These are phyloP conservation scores for Fusarium verrucosum DNA, from an alignment of 2,329 filamentous ascomycete species.

Conservation along the genomic window DNA sequence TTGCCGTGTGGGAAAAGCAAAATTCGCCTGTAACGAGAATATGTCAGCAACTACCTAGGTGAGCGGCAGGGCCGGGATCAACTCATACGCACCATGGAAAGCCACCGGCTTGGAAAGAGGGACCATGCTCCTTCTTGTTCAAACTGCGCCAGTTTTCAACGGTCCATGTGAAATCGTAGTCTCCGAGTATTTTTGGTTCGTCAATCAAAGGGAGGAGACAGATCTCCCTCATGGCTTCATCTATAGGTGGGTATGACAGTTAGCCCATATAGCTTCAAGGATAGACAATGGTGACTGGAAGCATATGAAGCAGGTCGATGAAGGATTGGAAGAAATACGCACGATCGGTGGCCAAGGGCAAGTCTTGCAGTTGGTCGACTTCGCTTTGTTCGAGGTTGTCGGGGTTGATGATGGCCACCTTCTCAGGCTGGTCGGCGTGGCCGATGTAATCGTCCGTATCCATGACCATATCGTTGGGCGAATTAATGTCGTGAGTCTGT, in stretches of 20 bases:
- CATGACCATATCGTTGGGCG: constrained; percentile 66
- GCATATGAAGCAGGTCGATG: background rate
- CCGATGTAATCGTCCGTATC: constrained; percentile 65
- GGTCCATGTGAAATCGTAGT: constrained; percentile 83
- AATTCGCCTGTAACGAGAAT: constrained; percentile 72
- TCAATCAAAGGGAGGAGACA: constrained; percentile 76
- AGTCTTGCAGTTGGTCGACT: constrained; percentile 57
- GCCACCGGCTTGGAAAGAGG: constrained; percentile 84
- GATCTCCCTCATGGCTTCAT: constrained; percentile 84
- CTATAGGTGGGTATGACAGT: constrained; percentile 53
- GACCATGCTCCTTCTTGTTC: constrained; percentile 84
- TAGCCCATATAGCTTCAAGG: constrained; percentile 24
- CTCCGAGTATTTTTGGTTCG: constrained; percentile 81
- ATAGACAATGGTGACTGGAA: background rate
- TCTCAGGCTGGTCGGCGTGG: constrained; percentile 59
- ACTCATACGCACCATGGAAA: constrained; percentile 75
- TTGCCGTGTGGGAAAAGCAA: constrained; percentile 96
- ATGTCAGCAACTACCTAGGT: constrained; percentile 28
- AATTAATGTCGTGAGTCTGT: constrained; percentile 64
- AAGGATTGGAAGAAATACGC: constrained; percentile 45
- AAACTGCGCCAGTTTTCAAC: constrained; percentile 84
- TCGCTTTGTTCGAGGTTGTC: constrained; percentile 60
- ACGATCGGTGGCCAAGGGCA: constrained; percentile 64
- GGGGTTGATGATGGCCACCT: constrained; percentile 64
- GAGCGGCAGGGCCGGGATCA: constrained; percentile 43